These are phyloP conservation scores for Zasmidium angulare DNA, from an alignment of 2,329 filamentous ascomycete species.

Conservation along the genomic window DNA sequence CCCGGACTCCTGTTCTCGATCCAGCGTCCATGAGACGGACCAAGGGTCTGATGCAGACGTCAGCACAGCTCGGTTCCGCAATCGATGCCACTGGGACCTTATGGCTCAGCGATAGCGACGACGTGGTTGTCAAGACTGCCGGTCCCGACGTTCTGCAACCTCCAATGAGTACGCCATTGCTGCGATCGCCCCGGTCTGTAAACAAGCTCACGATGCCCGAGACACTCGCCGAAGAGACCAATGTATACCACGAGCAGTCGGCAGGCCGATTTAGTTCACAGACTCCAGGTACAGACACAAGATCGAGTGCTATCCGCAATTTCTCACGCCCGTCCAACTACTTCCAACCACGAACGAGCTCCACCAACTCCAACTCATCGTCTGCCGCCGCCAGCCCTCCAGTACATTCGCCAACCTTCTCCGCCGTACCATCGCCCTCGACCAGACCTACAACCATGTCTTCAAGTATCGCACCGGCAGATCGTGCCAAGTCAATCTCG, in stretches of 20 bases:
- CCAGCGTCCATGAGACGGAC: neutral
- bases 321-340: neutral
- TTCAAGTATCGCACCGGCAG: neutral
- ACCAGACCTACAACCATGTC: neutral
- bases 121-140: neutral
- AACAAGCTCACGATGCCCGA: neutral
- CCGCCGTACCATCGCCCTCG: neutral
- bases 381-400: neutral
- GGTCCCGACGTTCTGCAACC: neutral
- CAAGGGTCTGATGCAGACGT: neutral
- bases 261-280: neutral
- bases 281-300: neutral
- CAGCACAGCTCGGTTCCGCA: neutral
- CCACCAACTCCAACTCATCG: neutral
- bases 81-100: neutral
- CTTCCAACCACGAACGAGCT: neutral
- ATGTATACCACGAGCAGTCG: neutral
- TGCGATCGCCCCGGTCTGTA: neutral
- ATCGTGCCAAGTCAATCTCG: neutral
- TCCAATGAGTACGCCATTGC: neutral
- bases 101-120: neutral
- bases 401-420: neutral
- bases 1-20: constrained; percentile 7
- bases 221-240: neutral
- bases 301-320: neutral